Percentiles rank a stretch among this genome's conserved stretches.
Evolutionary conservation across 192 early-diverging fungal species (phyloP).

Genomic region (Diversispora eburnea): DNA sequence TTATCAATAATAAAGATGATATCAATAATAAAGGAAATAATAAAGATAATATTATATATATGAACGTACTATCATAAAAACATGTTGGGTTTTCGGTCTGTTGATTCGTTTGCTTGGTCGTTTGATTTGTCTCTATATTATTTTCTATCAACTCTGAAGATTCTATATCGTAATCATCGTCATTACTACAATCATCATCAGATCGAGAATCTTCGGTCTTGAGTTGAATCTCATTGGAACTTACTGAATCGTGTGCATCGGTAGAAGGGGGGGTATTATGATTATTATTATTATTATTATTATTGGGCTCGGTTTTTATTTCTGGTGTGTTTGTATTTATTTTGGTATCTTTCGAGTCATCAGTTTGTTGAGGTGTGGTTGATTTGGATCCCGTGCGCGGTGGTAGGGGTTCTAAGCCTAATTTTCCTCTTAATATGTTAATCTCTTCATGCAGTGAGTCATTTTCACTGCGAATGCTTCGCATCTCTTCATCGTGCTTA

Average conservation of each 20-base stretch:
- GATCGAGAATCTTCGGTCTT: constrained; percentile 21
- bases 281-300: constrained; percentile 5
- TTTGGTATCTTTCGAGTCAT: constrained; percentile 3
- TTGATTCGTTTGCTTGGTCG: neutral
- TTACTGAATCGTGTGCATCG: constrained; percentile 9
- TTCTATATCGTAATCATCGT: constrained; percentile 22
- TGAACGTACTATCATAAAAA: constrained; percentile 22
- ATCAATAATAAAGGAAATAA: neutral
- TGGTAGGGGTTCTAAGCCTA: constrained; percentile 51
- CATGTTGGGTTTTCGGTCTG: neutral
- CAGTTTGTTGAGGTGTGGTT: neutral
- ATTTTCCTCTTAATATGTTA: constrained; percentile 53
- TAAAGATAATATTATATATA: neutral
- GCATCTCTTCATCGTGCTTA: constrained; percentile 40
- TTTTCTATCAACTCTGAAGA: neutral
- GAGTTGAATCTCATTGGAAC: neutral
- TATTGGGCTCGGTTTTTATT: constrained; percentile 15
- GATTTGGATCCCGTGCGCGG: constrained; percentile 10
- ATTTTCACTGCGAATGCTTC: constrained; percentile 48
- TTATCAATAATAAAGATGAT: neutral
- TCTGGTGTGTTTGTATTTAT: constrained; percentile 13
- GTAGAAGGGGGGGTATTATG: neutral
- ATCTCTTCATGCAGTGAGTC: constrained; percentile 56
- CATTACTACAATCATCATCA: constrained; percentile 25
- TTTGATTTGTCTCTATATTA: constrained; percentile 2